Evolutionary conservation across 2,329 filamentous ascomycete genomes (phyloP).

Genomic region (Sporothrix protearum): DNA sequence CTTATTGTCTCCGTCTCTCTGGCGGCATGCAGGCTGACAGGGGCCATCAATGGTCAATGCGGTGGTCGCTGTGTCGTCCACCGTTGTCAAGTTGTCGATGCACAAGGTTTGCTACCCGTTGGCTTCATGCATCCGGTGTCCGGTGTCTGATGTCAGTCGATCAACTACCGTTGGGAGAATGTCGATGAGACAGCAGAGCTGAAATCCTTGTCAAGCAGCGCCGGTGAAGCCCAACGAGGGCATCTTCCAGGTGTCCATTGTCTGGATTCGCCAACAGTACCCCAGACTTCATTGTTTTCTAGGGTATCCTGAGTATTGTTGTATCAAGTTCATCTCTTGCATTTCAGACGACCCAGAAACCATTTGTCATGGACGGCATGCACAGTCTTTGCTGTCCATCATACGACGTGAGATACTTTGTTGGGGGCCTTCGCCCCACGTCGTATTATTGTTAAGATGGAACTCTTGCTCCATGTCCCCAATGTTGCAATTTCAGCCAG

Average conservation of each 20-base stretch:
- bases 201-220: not conserved
- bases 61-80: not conserved
- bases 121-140: not conserved
- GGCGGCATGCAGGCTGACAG: not conserved
- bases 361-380: not conserved
- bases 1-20: not conserved
- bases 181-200: not conserved
- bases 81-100: too few relatives aligned
- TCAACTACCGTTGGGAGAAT: not conserved
- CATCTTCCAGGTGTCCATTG: not conserved
- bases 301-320: not conserved
- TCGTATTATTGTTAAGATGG: not conserved
- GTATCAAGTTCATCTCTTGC: slow-evolving; percentile 6
- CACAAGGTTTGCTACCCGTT: not conserved
- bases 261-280: not conserved
- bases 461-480: not conserved
- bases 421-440: not conserved
- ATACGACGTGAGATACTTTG: not conserved
- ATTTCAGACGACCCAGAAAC: slow-evolving; percentile 12
- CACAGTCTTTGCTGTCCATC: not conserved
- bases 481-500: not conserved
- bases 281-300: too few relatives aligned
- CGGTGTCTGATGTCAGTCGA: not conserved
- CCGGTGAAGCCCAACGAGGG: not conserved
- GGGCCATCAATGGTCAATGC: not conserved